A percentile compares a stretch with the other conserved stretches of the same genome.
phyloP scores from a whole-genome alignment of 768 basidiomycete species.

The Leccinum ochraceum region DNA sequence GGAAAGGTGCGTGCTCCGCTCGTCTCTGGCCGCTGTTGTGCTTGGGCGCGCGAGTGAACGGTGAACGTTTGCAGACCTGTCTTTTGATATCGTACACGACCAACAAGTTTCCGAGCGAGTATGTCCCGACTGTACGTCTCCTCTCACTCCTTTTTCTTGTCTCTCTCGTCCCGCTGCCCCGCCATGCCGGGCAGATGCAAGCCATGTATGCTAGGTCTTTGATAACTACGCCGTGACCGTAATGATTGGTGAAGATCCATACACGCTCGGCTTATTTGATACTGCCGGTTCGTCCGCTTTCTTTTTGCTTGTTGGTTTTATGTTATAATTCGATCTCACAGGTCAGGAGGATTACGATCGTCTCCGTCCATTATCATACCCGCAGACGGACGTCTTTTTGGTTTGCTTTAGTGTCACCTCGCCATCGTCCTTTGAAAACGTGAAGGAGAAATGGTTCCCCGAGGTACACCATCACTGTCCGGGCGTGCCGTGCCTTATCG shows the following conservation, averaged over 20 bases:
- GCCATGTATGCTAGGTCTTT: conserved; percentile 62
- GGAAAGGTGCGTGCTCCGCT: conserved; percentile 74
- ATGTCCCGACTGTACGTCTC: conserved; percentile 89
- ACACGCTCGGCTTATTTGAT: conserved; percentile 97
- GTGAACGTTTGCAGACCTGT: conserved; percentile 65
- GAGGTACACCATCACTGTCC: conserved; percentile 99
- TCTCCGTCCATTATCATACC: conserved; percentile 97
- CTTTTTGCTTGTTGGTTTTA: conserved; percentile 11
- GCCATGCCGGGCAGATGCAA: conserved; percentile 18
- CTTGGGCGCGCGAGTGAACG: conserved; percentile 1
- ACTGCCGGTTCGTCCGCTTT: conserved; percentile 80
- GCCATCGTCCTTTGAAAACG: conserved; percentile 99
- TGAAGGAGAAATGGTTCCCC: conserved; percentile 99
- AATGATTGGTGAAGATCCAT: conserved; percentile 99
- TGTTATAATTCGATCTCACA: conserved; percentile 33
- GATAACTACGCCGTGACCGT: conserved; percentile 99
- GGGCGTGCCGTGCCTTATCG: conserved; percentile 97
- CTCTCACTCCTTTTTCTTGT: background rate
- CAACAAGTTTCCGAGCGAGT: conserved; percentile 98
- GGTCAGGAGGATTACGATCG: conserved; percentile 99
- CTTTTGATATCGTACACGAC: conserved; percentile 96
- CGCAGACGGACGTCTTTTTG: conserved; percentile 99
- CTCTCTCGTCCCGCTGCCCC: background rate
- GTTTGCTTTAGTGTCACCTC: conserved; percentile 99
- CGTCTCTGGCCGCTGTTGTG: background rate